Evolutionary conservation across 176 grass and related monocot genomes (phyloP).

Genomic region (Saccharum spontaneum): DNA sequence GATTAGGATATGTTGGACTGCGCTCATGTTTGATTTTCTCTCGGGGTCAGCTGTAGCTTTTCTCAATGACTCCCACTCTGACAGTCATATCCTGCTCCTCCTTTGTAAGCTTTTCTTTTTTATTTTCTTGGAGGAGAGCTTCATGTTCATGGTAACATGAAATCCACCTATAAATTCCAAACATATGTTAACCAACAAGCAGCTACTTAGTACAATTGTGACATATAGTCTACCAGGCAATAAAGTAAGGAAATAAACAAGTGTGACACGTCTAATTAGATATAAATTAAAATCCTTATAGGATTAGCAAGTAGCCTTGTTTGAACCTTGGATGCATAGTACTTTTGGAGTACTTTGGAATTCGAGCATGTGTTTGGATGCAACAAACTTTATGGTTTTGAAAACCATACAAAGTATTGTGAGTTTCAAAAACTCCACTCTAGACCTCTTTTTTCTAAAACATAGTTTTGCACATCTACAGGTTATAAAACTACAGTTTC

Average conservation of each 20-base stretch:
- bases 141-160: constrained; percentile 95
- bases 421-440: background rate
- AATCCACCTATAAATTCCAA: constrained; percentile 75
- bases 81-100: constrained; percentile 95
- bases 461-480: background rate
- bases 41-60: constrained; percentile 32
- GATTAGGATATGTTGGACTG: constrained; percentile 17
- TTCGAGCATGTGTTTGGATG: background rate
- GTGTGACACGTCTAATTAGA: background rate
- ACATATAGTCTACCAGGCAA: background rate
- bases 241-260: constrained; percentile 15
- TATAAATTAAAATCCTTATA: background rate
- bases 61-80: constrained; percentile 61
- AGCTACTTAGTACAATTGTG: constrained; percentile 1
- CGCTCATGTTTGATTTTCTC: constrained; percentile 29
- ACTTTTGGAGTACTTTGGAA: background rate
- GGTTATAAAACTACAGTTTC: background rate
- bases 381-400: background rate
- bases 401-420: background rate
- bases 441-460: background rate
- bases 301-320: background rate
- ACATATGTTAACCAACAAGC: constrained; percentile 1
- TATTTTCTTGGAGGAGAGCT: constrained; percentile 92
- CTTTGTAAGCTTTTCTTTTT: constrained; percentile 90
- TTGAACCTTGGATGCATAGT: background rate